These are phyloP conservation scores for Biscutella auriculata DNA, from an alignment of 441 rosid species.

Conservation along the genomic window DNA sequence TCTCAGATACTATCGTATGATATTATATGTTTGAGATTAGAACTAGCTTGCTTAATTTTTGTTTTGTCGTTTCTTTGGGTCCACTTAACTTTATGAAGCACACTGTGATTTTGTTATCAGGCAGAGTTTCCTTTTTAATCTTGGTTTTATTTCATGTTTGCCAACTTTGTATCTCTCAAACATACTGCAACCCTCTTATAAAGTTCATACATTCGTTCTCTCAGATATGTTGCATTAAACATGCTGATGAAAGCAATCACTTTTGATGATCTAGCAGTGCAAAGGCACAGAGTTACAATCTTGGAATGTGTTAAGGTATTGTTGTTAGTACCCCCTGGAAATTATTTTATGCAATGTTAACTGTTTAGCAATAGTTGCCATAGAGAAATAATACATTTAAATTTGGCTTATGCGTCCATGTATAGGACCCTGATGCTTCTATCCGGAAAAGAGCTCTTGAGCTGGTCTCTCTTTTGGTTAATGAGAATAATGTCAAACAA, in stretches of 20 bases:
- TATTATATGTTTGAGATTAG: not conserved
- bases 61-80: not conserved
- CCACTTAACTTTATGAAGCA: not conserved
- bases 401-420: conserved; percentile 26
- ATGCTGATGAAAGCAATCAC: conserved; percentile 94
- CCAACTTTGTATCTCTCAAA: conserved; percentile 28
- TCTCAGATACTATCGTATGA: not conserved
- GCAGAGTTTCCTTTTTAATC: not conserved
- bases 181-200: conserved; percentile 43
- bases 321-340: conserved; percentile 1
- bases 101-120: not conserved
- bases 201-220: conserved; percentile 13
- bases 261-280: conserved; percentile 95
- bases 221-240: conserved; percentile 94
- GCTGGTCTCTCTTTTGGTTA: conserved; percentile 76
- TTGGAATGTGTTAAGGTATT: conserved; percentile 97
- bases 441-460: conserved; percentile 96
- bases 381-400: conserved; percentile 7
- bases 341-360: not conserved
- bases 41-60: conserved; percentile 1
- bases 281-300: conserved; percentile 91
- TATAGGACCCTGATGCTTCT: conserved; percentile 97
- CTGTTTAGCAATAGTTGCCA: not conserved
- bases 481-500: conserved; percentile 85
- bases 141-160: not conserved